Evolutionary conservation across 768 basidiomycete genomes (phyloP), one percentile per base, ranked within the genome.

Genomic region (Termitomyces sp.): DNA sequence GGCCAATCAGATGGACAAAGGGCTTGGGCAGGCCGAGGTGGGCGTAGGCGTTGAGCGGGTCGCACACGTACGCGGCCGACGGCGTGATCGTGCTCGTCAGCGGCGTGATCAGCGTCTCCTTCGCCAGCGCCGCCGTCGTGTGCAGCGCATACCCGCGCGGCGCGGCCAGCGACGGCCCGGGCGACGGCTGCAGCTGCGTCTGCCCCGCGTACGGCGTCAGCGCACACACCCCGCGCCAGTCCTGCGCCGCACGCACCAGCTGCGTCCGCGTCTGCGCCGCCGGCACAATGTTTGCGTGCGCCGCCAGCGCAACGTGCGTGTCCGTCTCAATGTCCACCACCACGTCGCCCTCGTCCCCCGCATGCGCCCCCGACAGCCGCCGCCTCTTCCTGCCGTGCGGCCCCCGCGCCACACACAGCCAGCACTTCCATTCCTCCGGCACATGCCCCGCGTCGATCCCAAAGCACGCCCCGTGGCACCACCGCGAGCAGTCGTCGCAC

Each of bases 31-130:
- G 81, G 10, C 94, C 93, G 18, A 86, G 77, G 60, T 86, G 84
- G 0, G 86, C 83, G 65, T 96, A 97, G n/a, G 87, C 88, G 65
- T 94, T 96, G 61, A 92, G 80, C 0, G 92, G 88, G 64, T 94
- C 90, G 4, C 77, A 68, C 29, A 92, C 78, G 70, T 97, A 97
- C 0, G 76, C 66, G 0, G 85, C 73, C 20, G 84, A 83, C 3
- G 88, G 85, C 16, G 83, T 78, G 53, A 95, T 80, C 24, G 83
- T 75, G 22, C 86, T 82, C 0, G 77, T 77, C 60, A 81, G 87
- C 0, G 88, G 85, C 0, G 87, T 77, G 42, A 96, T 79, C 56
- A 87, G 77, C 2, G 75, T 68, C 8, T 81, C 73, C 0, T 81
- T 73, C 0, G 82, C 72, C 37, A 93, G 77, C 2, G 85, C 73